Base-by-base conservation (phyloP, 139 green algal genomes). In the Picochlorum sp. region DNA sequence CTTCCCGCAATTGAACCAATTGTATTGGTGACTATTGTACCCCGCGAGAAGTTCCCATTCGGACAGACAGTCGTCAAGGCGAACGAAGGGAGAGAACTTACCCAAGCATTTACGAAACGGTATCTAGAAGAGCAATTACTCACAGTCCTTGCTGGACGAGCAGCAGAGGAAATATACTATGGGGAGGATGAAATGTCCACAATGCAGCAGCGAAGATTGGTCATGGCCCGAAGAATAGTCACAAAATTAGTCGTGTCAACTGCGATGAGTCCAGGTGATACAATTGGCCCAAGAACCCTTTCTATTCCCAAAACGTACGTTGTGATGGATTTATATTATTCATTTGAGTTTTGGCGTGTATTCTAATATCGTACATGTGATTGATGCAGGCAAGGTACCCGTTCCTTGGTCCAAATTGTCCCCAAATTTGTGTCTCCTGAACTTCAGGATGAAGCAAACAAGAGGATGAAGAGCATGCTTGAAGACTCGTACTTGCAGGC, bases 1-100 rank as follows among this genome's bases (percentile, higher is more conserved):
- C 73, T 94, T 76, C 87, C 89, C 5, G 80, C 89, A 50, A 91
- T 96, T 3, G 90, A 96, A 82, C 82, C 83, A 1, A 72, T 96
- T 14, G 70, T 82, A 16, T 76, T 80, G 50, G 77, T 83, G 6
- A 95, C 82, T 34, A 91, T 94, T 51, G 54, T 81, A 57, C 88
- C 86, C 7, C 78, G 74, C 2, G 69, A 87, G 41, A 85, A 87
- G 57, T 80, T 71, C 56, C 85, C 87, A 1, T 72, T 94, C 18
- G 89, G 89, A 4, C 79, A 90, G 28, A 95, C 86, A 1, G 82
- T 92, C 49, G 74, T 94, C 2, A 78, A 87, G 62, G 65, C 85
- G 15, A 84, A 85, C 61, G 74, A 84, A 69, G 51, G 68, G 26
- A 72, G 83, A 11, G 74, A 85, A 69, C 45, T 74, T n/a, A 84